Percentiles rank a stretch among this genome's conserved stretches.
Conservation (phyloP, 345 rosid genomes). For the Passiflora organensis region DNA sequence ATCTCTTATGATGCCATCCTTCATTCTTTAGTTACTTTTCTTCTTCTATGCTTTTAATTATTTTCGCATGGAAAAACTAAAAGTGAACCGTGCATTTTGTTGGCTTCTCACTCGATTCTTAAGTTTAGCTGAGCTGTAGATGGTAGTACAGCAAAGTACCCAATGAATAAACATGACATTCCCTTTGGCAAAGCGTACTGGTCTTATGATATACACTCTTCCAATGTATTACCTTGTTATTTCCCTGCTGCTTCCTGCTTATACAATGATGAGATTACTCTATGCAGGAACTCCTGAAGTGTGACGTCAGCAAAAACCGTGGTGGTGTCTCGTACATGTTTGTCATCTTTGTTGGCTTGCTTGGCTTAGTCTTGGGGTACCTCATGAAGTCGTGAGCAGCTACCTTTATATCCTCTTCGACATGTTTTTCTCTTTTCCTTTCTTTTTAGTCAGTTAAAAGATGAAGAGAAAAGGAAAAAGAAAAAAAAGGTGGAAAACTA, state of each 20-base stretch:
- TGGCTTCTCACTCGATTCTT: too few relatives aligned
- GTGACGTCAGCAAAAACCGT: constrained; percentile 36
- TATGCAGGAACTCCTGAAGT: constrained; percentile 50
- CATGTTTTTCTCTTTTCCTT: constrained; percentile 12
- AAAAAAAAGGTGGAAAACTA: constrained; percentile 15
- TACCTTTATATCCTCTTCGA: neutral
- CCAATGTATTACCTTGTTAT: neutral
- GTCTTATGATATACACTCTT: too few relatives aligned
- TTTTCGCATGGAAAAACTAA: too few relatives aligned
- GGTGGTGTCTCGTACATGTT: constrained; percentile 47
- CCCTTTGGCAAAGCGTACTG: too few relatives aligned
- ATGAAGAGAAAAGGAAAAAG: constrained; percentile 28
- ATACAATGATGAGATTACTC: constrained; percentile 3
- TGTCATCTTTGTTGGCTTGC: constrained; percentile 51
- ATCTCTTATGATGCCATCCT: too few relatives aligned
- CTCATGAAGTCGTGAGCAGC: constrained; percentile 41
- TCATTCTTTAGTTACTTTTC: too few relatives aligned
- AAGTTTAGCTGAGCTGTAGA: too few relatives aligned
- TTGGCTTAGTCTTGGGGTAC: constrained; percentile 60
- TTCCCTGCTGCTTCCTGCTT: constrained; percentile 4
- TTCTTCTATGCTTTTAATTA: too few relatives aligned
- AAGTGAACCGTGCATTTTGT: too few relatives aligned
- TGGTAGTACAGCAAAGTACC: too few relatives aligned
- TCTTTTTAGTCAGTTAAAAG: constrained; percentile 25
- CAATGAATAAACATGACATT: too few relatives aligned